Base-by-base conservation (phyloP, 345 rosid genomes). In the Brassica carinata region DNA sequence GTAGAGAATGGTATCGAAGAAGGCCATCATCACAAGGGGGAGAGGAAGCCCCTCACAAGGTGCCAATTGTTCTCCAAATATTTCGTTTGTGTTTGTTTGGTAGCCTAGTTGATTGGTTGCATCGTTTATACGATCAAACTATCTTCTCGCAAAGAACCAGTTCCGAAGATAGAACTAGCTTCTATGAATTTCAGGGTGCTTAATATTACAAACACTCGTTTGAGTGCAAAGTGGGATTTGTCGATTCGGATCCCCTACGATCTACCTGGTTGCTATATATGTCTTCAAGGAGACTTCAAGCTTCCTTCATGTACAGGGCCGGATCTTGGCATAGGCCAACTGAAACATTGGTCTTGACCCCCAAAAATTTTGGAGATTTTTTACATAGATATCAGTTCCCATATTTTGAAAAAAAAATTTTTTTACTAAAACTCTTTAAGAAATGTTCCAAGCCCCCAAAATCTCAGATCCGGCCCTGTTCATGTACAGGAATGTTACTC, bases 231-330 rank as follows among this genome's bases (percentile, higher is more conserved):
- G 10, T 77, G 74, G 48, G 74, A 69, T 61, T 0, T 69, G 17
- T 77, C 33, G 0, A 15, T 68, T 38, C 38, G 73, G 55, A 33
- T 55, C 11, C 72, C 66, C 17, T 0, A 1, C 1, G 4, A 15
- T 31, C 64, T 55, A 53, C 27, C 55, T 53, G 15, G 7, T 59
- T 0, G 0, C 0, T 55, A 9, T 40, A 38, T 69, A 17, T 69
- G 74, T 69, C 48, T 40, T 58, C 67, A 66, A 75, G 79, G 67
- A 76, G 43, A 76, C 7, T 76, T 59, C 74, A 77, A 69, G 68
- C 74, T 17, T 59, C 45, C 4, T 23, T 23, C 26, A 23, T 23
- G 26, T 23, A 23, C 26, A 23, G 26, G 26, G 26, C 26, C 26
- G 26, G 26, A 23, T 23, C 26, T 23, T 1, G 26, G 26, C 26